Conservation (phyloP, 1,284 basidiomycete genomes). For the Cutaneotrichosporon sp. region DNA sequence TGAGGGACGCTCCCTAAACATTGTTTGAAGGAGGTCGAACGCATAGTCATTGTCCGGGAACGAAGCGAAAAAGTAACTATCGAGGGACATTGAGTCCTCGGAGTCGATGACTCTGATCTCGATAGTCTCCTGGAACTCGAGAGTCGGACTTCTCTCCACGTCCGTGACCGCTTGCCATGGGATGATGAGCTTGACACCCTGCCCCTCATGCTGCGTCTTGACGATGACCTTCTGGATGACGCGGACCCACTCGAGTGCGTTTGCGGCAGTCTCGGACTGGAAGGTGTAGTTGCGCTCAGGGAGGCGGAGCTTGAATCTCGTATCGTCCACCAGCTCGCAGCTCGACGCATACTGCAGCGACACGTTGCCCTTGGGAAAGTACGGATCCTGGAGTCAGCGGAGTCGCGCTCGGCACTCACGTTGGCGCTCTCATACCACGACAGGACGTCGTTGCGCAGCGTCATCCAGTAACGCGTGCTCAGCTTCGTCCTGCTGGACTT, state of each 20-base stretch:
- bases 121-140: constrained; percentile 91
- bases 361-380: constrained; percentile 92
- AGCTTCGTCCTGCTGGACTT: constrained; percentile 78
- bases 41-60: constrained; percentile 73
- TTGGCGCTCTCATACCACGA: constrained; percentile 93
- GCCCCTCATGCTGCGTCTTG: constrained; percentile 91
- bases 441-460: constrained; percentile 84
- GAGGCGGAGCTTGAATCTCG: constrained; percentile 70
- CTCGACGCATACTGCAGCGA: constrained; percentile 86
- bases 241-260: constrained; percentile 88
- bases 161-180: constrained; percentile 85
- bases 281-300: constrained; percentile 69
- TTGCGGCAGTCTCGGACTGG: constrained; percentile 70
- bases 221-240: constrained; percentile 82
- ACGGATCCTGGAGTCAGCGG: constrained; percentile 64
- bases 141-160: constrained; percentile 76
- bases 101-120: constrained; percentile 85
- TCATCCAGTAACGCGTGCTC: constrained; percentile 89
- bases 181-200: constrained; percentile 82
- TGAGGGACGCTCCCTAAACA: constrained; percentile 56
- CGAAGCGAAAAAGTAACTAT: constrained; percentile 80
- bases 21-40: constrained; percentile 70
- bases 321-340: constrained; percentile 71
- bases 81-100: constrained; percentile 66
- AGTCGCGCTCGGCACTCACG: constrained; percentile 50